A percentile compares a stretch with the other conserved stretches of the same genome.
Conservation (phyloP, 352 stramenopile genomes). For the Pythium aquatile region DNA sequence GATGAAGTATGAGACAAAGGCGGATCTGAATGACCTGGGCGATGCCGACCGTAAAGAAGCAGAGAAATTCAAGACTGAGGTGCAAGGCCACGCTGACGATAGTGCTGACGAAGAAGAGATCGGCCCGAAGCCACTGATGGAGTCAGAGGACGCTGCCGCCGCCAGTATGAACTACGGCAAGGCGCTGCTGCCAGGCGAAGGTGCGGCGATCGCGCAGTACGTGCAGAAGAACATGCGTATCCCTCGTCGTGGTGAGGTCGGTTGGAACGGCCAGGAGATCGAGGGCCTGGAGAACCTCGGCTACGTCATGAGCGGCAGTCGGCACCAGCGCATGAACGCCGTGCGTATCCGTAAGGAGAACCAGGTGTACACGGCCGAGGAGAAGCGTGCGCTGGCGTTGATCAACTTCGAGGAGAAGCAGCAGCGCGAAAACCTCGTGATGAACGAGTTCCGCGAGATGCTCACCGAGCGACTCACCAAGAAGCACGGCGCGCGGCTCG, state of each 20-base stretch:
- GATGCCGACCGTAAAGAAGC: slow-evolving; percentile 78
- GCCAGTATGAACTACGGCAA: slow-evolving; percentile 89
- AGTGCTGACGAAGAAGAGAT: slow-evolving; percentile 85
- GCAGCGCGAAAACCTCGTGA: slow-evolving; percentile 96
- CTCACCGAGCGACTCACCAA: slow-evolving; percentile 85
- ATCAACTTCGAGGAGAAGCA: slow-evolving; percentile 99
- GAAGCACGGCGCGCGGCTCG: slow-evolving; percentile 83
- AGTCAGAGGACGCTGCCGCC: slow-evolving; percentile 46
- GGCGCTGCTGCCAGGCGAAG: slow-evolving; percentile 92
- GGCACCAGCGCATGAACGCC: slow-evolving; percentile 98
- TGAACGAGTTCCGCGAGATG: slow-evolving; percentile 97
- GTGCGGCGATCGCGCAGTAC: slow-evolving; percentile 95
- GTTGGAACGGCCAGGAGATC: slow-evolving; percentile 96
- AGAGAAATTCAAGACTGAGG: slow-evolving; percentile 84
- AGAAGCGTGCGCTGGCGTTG: slow-evolving; percentile 96
- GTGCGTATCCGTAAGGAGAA: slow-evolving; percentile 99
- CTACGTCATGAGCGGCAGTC: slow-evolving; percentile 97
- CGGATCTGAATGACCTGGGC: slow-evolving; percentile 32
- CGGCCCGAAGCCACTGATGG: slow-evolving; percentile 70
- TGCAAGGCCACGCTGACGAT: slow-evolving; percentile 59
- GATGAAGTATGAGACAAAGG: neutral
- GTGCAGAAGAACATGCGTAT: slow-evolving; percentile 99
- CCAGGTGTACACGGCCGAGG: slow-evolving; percentile 98
- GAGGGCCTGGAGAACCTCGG: slow-evolving; percentile 93
- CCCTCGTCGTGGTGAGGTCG: slow-evolving; percentile 97